phyloP scores from a whole-genome alignment of 78 protist genomes.

The Pigoraptor vietnamica region DNA sequence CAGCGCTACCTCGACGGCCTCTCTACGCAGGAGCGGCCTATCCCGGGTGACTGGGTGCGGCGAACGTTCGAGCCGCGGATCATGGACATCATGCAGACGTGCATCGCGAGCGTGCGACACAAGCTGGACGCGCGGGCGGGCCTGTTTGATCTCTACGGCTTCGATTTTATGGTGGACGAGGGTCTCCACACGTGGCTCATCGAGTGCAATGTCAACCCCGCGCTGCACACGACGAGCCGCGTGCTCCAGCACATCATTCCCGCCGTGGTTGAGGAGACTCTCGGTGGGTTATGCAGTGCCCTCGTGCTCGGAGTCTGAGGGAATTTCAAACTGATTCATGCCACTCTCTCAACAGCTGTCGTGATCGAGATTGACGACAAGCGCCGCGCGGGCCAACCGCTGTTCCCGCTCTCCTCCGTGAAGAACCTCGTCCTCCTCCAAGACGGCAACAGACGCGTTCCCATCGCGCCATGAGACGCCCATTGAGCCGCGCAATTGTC shows the following conservation, averaged over 20 bases:
- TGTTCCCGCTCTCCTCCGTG: neutral
- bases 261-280: neutral
- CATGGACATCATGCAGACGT: neutral
- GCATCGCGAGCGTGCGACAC: neutral
- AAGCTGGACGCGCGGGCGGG: slow-evolving; percentile 1
- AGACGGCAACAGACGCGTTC: neutral
- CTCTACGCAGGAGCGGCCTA: neutral
- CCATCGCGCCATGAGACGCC: neutral
- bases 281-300: neutral
- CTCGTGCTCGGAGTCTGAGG: neutral
- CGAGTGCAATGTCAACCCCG: neutral
- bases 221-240: neutral
- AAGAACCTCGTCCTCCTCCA: neutral
- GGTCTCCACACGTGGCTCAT: neutral
- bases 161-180: neutral
- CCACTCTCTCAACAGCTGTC: too few relatives aligned
- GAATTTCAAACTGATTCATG: too few relatives aligned
- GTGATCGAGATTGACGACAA: neutral
- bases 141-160: neutral
- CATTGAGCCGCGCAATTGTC: too few relatives aligned
- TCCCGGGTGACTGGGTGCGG: neutral
- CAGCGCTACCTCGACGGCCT: neutral
- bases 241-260: neutral
- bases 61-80: neutral
- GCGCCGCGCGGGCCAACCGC: neutral